Evolutionary conservation across 73 alveolate species (phyloP), one percentile per base, ranked within the genome.

Genomic region (Symbiodinium pilosum): DNA sequence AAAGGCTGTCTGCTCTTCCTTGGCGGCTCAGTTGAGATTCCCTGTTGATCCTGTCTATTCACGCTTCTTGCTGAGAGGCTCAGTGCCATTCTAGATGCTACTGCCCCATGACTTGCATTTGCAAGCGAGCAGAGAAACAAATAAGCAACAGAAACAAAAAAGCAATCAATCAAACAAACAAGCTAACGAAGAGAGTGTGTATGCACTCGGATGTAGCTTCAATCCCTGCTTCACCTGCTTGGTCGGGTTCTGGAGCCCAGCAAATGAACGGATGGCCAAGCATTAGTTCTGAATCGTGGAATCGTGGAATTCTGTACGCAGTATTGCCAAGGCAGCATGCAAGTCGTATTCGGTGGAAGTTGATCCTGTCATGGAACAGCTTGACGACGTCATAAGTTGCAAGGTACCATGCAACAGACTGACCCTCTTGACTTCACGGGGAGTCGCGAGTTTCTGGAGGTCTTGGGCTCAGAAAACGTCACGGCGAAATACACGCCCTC

Each of bases 381-480:
- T 56, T 56, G 75, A 34, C 75, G 26, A 56, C 34, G 36, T 26
- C 32, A 47, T 7, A 56, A 1, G 34, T 20, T 26, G 9, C 11
- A 56, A 87, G 94, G 84, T 84, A 18, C 69, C 24, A 34, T 71
- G 34, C 94, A 87, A 41, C 84, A 44, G 84, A 44, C 85, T 32
- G 94, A 28, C 59, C 84, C 84, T 24, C 84, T 34, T n/a, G 94
- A 87, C 73, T 87, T 87, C 64, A 87, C 94, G 34, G 94, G 94
- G 11, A 47, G 84, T 9, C 94, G 94, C 1, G 94, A 32, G 26
- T 87, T 87, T 32, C 83, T 87, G 43, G 94, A 87, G 68, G 94
- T 56, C 75, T 2, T 3, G 75, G 75, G 75, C 75, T 56, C 36
- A 56, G 75, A 56, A 56, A 5, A 30, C 9, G 75, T 56, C 75